Conservation (phyloP, 2,329 filamentous ascomycete species). For the Blastomyces parvus region DNA sequence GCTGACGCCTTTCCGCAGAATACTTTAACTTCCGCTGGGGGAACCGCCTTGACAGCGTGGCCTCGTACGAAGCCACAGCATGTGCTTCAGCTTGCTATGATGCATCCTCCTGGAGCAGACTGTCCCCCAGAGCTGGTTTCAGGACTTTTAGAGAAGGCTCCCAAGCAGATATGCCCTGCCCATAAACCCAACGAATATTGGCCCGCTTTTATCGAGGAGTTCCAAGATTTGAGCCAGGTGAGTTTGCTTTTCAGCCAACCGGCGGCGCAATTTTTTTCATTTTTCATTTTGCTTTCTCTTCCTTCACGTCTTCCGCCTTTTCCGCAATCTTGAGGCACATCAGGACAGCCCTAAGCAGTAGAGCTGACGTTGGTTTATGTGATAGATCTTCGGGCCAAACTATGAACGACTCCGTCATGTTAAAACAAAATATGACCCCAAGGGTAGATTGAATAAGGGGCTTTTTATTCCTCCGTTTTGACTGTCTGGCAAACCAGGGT, state of each 20-base stretch:
- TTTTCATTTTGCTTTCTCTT: neutral
- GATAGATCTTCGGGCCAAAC: constrained; percentile 31
- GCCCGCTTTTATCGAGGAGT: neutral
- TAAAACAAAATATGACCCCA: constrained; percentile 36
- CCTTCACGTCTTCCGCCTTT: neutral
- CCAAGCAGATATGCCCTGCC: neutral
- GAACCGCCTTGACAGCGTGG: neutral
- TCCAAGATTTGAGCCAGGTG: constrained; percentile 2
- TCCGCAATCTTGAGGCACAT: neutral
- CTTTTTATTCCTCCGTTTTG: neutral
- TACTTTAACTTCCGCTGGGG: neutral
- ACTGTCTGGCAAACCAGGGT: neutral
- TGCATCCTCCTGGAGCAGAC: neutral
- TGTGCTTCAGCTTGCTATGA: neutral
- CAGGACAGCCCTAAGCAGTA: neutral
- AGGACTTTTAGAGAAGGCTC: neutral
- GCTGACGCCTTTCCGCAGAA: neutral
- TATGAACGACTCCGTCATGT: constrained; percentile 28
- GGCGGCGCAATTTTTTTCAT: no score
- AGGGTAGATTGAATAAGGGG: neutral
- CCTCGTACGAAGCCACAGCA: constrained; percentile 3
- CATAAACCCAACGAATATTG: neutral
- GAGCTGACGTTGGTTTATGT: neutral
- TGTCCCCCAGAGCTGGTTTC: neutral
- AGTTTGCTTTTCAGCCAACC: neutral